A percentile compares a stretch with the other conserved stretches of the same genome.
Conservation (phyloP, 2,329 filamentous ascomycete genomes). For the Tolypocladium inflatum region DNA sequence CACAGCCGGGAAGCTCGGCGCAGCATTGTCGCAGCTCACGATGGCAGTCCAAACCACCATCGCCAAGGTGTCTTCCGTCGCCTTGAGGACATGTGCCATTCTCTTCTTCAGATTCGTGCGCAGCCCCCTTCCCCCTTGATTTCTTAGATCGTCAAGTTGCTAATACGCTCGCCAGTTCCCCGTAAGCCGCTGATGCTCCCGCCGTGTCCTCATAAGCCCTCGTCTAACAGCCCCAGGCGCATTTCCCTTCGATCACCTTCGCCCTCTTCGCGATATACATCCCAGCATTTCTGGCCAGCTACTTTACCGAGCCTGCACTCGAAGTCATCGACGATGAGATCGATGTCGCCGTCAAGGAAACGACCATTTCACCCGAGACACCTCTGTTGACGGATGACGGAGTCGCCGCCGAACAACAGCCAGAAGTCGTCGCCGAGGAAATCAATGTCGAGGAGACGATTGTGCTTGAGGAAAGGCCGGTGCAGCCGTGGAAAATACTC, state of each 20-base stretch:
- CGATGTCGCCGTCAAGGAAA: conserved; percentile 44
- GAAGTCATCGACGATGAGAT: conserved; percentile 52
- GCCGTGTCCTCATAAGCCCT: background rate
- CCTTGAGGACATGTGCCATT: conserved; percentile 25
- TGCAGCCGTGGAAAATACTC: conserved; percentile 54
- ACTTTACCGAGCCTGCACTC: conserved; percentile 45
- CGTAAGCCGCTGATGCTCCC: conserved; percentile 14
- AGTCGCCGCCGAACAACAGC: conserved; percentile 15
- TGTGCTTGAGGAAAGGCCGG: conserved; percentile 45
- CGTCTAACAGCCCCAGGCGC: conserved; percentile 18
- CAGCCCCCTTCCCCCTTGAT: conserved; percentile 1
- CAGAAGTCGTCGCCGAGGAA: conserved; percentile 33
- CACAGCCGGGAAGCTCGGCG: too few species aligned
- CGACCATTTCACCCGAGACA: conserved; percentile 18
- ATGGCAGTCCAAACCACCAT: conserved; percentile 17
- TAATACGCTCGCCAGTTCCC: conserved; percentile 21
- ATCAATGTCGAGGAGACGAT: conserved; percentile 57
- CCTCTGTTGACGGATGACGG: conserved; percentile 21
- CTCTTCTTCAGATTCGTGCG: conserved; percentile 27
- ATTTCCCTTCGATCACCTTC: conserved; percentile 43
- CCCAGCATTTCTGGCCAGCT: conserved; percentile 51
- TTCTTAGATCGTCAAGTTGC: background rate
- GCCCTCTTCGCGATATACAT: conserved; percentile 58
- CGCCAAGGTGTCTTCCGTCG: conserved; percentile 24
- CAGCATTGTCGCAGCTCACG: background rate